Conservation (phyloP, 108 stramenopile genomes). For the Hondaea fermentalgiana region DNA sequence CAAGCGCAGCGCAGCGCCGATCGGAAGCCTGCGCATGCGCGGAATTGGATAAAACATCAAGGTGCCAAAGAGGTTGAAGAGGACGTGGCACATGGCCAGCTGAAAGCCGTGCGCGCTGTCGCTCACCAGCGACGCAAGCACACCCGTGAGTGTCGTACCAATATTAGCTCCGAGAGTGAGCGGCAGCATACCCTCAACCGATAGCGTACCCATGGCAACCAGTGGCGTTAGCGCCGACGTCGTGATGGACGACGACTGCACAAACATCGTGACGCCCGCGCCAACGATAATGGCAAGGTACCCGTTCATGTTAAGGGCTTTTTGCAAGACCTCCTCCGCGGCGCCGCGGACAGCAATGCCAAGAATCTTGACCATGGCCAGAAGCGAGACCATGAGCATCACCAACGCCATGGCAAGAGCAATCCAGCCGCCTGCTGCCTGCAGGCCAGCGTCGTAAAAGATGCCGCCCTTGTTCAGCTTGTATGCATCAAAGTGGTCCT, state of each 20-base stretch:
- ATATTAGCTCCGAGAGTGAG: slow-evolving; percentile 77
- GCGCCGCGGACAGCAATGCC: slow-evolving; percentile 61
- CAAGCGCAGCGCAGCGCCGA: slow-evolving; percentile 51
- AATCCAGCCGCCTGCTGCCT: slow-evolving; percentile 44
- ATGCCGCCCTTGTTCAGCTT: too few species aligned
- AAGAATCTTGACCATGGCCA: slow-evolving; percentile 64
- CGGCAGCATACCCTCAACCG: slow-evolving; percentile 31
- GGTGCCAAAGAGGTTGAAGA: slow-evolving; percentile 71
- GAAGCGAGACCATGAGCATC: slow-evolving; percentile 61
- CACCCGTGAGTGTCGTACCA: slow-evolving; percentile 66
- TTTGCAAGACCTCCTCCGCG: slow-evolving; percentile 67
- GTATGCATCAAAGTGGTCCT: too few species aligned
- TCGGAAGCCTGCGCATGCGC: slow-evolving; percentile 59
- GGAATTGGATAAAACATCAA: slow-evolving; percentile 71
- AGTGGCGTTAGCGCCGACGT: slow-evolving; percentile 68
- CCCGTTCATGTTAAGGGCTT: slow-evolving; percentile 72
- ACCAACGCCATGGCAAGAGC: slow-evolving; percentile 58
- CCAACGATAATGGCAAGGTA: slow-evolving; percentile 66
- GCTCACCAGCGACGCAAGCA: slow-evolving; percentile 62
- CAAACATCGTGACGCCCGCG: slow-evolving; percentile 63
- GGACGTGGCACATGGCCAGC: slow-evolving; percentile 65
- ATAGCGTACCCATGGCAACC: slow-evolving; percentile 59
- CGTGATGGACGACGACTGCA: slow-evolving; percentile 65
- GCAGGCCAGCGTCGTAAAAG: too few species aligned
- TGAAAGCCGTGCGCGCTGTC: slow-evolving; percentile 53